Percentiles rank a stretch among this genome's conserved stretches.
These are phyloP conservation scores for Phlegmacium glaucopus DNA, from an alignment of 768 basidiomycete species.

Conservation along the genomic window DNA sequence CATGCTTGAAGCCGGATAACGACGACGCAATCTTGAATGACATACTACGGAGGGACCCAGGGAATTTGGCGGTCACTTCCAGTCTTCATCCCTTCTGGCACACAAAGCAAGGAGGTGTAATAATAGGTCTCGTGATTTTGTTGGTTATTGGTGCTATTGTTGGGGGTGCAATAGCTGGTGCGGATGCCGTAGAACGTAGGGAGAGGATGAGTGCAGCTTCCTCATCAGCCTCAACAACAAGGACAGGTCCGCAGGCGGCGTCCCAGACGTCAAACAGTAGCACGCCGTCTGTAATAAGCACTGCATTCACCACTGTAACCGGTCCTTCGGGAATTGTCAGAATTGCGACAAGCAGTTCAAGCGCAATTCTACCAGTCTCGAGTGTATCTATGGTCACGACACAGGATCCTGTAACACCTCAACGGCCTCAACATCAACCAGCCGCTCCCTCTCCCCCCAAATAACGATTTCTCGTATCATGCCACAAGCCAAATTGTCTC, in stretches of 20 bases:
- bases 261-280: too few species aligned
- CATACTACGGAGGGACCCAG: neutral
- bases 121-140: slow-evolving; percentile 14
- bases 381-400: too few species aligned
- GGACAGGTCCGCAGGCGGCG: neutral
- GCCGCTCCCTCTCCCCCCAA: too few species aligned
- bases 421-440: too few species aligned
- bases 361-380: too few species aligned
- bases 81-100: slow-evolving; percentile 19
- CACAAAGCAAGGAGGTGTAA: slow-evolving; percentile 16
- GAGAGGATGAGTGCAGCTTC: neutral
- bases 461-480: too few species aligned
- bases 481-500: too few species aligned
- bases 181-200: neutral
- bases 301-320: too few species aligned
- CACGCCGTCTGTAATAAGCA: neutral
- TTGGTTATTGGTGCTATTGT: slow-evolving; percentile 20
- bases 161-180: slow-evolving; percentile 20
- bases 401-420: too few species aligned
- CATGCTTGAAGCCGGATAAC: neutral
- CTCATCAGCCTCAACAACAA: neutral
- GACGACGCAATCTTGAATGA: neutral
- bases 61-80: slow-evolving; percentile 14
- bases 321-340: too few species aligned
- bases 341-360: too few species aligned